A percentile compares a stretch with the other conserved stretches of the same genome.
Conservation (phyloP, 2,329 filamentous ascomycete genomes). For the Colletotrichum sp. region DNA sequence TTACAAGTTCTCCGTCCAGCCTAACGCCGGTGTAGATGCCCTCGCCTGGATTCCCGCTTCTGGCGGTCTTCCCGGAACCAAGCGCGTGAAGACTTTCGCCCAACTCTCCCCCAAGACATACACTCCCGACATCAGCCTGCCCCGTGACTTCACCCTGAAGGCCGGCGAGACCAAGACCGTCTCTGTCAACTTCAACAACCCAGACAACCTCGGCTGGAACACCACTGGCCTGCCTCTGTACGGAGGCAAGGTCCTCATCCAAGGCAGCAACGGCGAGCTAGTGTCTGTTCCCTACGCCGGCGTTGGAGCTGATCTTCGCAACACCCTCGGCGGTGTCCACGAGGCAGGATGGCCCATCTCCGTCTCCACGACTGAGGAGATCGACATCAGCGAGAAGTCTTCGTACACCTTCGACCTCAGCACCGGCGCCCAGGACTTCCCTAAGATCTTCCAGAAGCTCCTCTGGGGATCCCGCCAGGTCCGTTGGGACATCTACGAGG, state of each 20-base stretch:
- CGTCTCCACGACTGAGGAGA: neutral
- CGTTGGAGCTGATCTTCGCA: constrained; percentile 18
- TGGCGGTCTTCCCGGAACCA: neutral
- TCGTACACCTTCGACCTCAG: constrained; percentile 20
- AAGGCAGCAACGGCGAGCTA: constrained; percentile 42
- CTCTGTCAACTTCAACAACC: constrained; percentile 30
- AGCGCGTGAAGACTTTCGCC: constrained; percentile 24
- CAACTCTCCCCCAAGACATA: constrained; percentile 26
- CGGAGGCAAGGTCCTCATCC: constrained; percentile 37
- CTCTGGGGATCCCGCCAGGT: constrained; percentile 26
- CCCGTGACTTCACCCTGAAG: constrained; percentile 27
- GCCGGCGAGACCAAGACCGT: constrained; percentile 30
- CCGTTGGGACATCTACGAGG: constrained; percentile 30
- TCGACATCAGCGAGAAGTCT: constrained; percentile 1
- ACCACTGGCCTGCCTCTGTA: constrained; percentile 34
- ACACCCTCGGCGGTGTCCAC: constrained; percentile 15
- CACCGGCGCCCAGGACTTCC: constrained; percentile 23
- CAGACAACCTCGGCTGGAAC: constrained; percentile 27
- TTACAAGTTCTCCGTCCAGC: constrained; percentile 34
- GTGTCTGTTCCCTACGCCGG: constrained; percentile 45
- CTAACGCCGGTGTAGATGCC: constrained; percentile 41
- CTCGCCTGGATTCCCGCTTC: constrained; percentile 22
- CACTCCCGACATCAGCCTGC: constrained; percentile 19
- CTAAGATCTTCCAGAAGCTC: constrained; percentile 23
- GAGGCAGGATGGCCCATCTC: constrained; percentile 20